A percentile compares a stretch with the other conserved stretches of the same genome.
Conservation (phyloP, 441 rosid species). For the Syzygium malaccense region DNA sequence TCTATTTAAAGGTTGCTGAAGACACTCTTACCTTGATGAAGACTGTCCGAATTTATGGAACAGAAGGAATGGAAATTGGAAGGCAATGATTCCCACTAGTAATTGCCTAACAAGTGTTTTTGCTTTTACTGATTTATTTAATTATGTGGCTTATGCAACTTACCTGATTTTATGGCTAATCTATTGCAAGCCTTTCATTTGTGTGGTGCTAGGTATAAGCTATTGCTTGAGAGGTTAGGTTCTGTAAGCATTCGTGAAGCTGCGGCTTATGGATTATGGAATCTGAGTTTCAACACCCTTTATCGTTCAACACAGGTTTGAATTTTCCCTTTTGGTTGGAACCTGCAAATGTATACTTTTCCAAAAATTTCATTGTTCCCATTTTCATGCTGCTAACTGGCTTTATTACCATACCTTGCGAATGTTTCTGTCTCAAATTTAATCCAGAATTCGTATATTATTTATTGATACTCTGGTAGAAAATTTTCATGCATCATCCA, state of each 20-base stretch:
- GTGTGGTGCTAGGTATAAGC: slow-evolving; percentile 34
- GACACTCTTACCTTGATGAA: slow-evolving; percentile 42
- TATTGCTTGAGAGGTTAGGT: slow-evolving; percentile 34
- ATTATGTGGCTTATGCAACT: background rate
- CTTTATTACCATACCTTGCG: background rate
- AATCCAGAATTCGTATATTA: background rate
- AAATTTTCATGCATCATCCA: background rate
- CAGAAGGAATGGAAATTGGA: slow-evolving; percentile 39
- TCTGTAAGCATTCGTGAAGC: slow-evolving; percentile 29
- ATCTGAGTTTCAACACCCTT: slow-evolving; percentile 32
- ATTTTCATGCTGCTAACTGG: background rate
- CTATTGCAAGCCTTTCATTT: background rate
- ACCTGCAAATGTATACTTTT: background rate
- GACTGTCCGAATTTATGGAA: slow-evolving; percentile 38
- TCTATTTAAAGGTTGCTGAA: slow-evolving; percentile 32
- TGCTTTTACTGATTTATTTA: background rate
- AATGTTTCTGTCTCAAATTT: background rate
- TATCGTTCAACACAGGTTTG: slow-evolving; percentile 46
- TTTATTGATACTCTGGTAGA: background rate
- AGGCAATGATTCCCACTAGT: slow-evolving; percentile 28
- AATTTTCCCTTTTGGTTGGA: background rate
- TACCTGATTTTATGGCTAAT: background rate
- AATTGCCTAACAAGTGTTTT: background rate
- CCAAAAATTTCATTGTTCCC: background rate
- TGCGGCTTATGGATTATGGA: slow-evolving; percentile 38